Evolutionary conservation across 192 early-diverging fungal species (phyloP).

Genomic region (Backusella tarrabulga): DNA sequence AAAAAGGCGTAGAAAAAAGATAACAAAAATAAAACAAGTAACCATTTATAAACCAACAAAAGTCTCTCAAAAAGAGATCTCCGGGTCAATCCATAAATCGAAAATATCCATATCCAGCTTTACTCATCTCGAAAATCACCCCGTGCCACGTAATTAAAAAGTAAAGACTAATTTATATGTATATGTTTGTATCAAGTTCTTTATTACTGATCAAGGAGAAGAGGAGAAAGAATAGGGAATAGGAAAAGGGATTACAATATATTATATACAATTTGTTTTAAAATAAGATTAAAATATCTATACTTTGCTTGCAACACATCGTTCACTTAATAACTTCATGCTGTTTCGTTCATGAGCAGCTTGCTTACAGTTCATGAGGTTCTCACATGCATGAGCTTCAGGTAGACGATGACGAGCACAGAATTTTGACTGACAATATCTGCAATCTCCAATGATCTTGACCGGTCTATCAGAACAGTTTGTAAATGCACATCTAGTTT

Average conservation of each 20-base stretch:
- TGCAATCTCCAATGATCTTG: constrained; percentile 73
- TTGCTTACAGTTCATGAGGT: constrained; percentile 59
- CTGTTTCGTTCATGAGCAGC: constrained; percentile 57
- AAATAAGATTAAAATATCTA: constrained; percentile 20
- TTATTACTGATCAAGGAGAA: not conserved
- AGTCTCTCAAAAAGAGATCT: not conserved
- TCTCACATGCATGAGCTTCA: constrained; percentile 70
- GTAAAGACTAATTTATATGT: not conserved
- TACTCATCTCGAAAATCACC: not conserved
- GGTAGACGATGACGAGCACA: constrained; percentile 72
- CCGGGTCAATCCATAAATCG: not conserved
- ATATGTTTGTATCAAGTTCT: not conserved
- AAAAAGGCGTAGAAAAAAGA: not conserved
- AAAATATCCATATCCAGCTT: not conserved
- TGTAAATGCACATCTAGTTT: constrained; percentile 41
- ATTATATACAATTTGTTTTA: not conserved
- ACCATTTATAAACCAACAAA: not conserved
- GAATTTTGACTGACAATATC: constrained; percentile 58
- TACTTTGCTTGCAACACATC: constrained; percentile 71
- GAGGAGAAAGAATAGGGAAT: not conserved
- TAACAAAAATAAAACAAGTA: not conserved
- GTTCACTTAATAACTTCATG: constrained; percentile 61
- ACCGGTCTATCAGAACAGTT: constrained; percentile 52
- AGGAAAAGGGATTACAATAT: not conserved
- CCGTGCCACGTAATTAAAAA: not conserved